Percentiles rank a stretch among this genome's conserved stretches.
Conservation (phyloP, 2,329 filamentous ascomycete species). For the Juglanconis juglandina region DNA sequence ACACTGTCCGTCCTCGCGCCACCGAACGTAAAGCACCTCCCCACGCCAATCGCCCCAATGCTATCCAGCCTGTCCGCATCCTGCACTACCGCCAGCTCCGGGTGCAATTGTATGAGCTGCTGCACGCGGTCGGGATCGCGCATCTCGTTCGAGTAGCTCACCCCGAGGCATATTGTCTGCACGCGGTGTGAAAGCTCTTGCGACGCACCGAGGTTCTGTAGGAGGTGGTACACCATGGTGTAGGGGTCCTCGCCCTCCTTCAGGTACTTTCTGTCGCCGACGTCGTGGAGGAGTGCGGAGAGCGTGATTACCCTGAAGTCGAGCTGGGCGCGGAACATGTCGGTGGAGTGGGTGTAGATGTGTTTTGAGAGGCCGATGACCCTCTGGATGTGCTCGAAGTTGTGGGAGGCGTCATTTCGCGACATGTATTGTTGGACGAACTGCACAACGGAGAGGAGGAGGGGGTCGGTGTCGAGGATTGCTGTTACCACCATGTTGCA, state of each 20-base stretch:
- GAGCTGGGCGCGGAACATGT: slow-evolving; percentile 20
- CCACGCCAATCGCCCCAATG: slow-evolving; percentile 82
- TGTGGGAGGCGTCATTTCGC: slow-evolving; percentile 80
- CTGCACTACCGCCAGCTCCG: slow-evolving; percentile 81
- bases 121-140: slow-evolving; percentile 59
- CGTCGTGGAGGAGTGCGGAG: slow-evolving; percentile 77
- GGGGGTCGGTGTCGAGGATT: slow-evolving; percentile 36
- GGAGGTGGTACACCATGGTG: slow-evolving; percentile 52
- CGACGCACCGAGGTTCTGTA: slow-evolving; percentile 55
- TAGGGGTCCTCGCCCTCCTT: slow-evolving; percentile 52
- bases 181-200: slow-evolving; percentile 60
- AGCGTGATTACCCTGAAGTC: slow-evolving; percentile 62
- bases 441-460: slow-evolving; percentile 54
- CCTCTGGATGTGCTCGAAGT: slow-evolving; percentile 79
- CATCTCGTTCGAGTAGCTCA: slow-evolving; percentile 74
- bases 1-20: slow-evolving; percentile 55
- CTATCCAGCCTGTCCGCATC: slow-evolving; percentile 92
- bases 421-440: slow-evolving; percentile 72
- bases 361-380: slow-evolving; percentile 70
- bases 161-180: slow-evolving; percentile 69
- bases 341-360: slow-evolving; percentile 45
- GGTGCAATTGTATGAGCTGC: slow-evolving; percentile 60
- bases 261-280: slow-evolving; percentile 82
- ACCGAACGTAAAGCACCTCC: slow-evolving; percentile 71
- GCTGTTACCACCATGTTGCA: slow-evolving; percentile 19